Evolutionary conservation across 352 stramenopile genomes (phyloP).

Genomic region (Stephanocyclus meneghinianus): DNA sequence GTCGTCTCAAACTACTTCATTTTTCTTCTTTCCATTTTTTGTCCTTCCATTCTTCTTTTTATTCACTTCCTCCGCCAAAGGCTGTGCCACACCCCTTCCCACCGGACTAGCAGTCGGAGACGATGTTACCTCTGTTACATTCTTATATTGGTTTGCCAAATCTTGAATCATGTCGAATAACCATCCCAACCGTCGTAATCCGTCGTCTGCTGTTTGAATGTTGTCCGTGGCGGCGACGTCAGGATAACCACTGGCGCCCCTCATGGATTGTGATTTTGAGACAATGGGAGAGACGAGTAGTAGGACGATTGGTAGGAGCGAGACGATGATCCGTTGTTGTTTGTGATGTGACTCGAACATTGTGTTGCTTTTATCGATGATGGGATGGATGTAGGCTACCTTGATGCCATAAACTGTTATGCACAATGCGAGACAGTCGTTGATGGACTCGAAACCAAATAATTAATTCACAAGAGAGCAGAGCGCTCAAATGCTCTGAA

Average conservation of each 20-base stretch:
- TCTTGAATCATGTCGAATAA: not conserved
- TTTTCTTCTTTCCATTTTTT: not conserved
- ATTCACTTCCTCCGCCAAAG: not conserved
- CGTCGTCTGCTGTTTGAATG: not conserved
- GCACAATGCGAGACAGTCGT: too few species aligned
- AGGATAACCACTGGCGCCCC: not conserved
- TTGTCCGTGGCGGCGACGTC: not conserved
- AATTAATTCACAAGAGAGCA: too few species aligned
- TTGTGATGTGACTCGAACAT: not conserved
- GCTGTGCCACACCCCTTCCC: not conserved
- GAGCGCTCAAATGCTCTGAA: too few species aligned
- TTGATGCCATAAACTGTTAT: too few species aligned
- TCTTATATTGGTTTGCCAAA: not conserved
- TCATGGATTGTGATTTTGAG: not conserved
- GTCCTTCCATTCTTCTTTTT: not conserved
- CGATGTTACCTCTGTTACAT: not conserved
- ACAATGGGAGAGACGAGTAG: not conserved
- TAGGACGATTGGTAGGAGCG: not conserved
- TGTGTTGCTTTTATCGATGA: too few species aligned
- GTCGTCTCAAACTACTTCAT: not conserved
- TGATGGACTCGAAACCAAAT: too few species aligned
- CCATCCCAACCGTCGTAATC: not conserved
- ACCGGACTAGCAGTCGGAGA: not conserved
- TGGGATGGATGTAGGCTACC: too few species aligned
- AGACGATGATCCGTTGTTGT: not conserved